These are phyloP conservation scores for Alliaria petiolata DNA, from an alignment of 345 rosid species.

Conservation along the genomic window DNA sequence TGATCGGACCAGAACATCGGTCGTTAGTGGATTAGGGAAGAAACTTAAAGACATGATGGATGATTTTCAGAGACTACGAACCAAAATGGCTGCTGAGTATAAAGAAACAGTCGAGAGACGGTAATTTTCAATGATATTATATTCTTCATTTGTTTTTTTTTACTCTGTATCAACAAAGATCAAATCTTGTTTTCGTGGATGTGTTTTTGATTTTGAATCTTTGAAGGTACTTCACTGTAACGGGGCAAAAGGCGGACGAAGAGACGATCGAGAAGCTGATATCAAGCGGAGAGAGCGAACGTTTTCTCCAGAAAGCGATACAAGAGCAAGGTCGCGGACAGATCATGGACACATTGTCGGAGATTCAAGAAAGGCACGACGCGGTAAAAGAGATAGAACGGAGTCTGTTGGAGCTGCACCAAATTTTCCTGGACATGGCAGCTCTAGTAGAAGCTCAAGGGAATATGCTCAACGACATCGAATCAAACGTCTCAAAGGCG, in stretches of 20 bases:
- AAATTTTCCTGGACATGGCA: constrained; percentile 84
- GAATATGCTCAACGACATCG: constrained; percentile 71
- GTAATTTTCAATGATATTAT: neutral
- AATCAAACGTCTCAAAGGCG: constrained; percentile 68
- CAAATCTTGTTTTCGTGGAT: neutral
- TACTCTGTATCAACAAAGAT: neutral
- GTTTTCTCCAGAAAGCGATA: constrained; percentile 74
- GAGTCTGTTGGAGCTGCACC: constrained; percentile 72
- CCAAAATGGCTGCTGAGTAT: constrained; percentile 57
- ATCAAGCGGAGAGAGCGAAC: constrained; percentile 80
- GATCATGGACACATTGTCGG: constrained; percentile 68
- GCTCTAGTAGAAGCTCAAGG: constrained; percentile 82
- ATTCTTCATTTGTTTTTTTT: neutral
- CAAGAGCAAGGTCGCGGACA: constrained; percentile 83
- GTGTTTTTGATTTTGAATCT: constrained; percentile 3
- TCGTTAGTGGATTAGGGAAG: constrained; percentile 75
- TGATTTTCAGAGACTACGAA: constrained; percentile 53
- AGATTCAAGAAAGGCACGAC: constrained; percentile 78
- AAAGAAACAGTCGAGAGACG: constrained; percentile 72
- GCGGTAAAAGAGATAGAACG: constrained; percentile 79
- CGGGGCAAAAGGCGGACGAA: constrained; percentile 71
- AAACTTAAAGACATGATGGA: constrained; percentile 76
- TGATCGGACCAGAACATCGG: constrained; percentile 79
- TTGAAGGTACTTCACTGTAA: constrained; percentile 63
- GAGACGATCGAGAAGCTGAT: constrained; percentile 65